Evolutionary conservation across 371 early-diverging fungal genomes (phyloP), one percentile per base, ranked within the genome.

Genomic region (Rhizopus delemar): DNA sequence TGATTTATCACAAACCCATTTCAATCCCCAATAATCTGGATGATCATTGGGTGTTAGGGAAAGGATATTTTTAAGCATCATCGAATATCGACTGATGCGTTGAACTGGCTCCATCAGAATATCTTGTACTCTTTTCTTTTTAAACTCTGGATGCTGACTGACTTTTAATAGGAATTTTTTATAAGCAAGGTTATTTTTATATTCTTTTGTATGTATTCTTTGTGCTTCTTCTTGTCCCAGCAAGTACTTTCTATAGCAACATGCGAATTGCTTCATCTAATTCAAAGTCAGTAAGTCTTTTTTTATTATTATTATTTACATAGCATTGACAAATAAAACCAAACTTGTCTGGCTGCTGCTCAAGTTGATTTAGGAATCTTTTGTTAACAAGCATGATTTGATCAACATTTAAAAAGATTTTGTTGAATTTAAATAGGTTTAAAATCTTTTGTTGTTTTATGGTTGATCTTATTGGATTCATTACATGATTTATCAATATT

Each of bases 381-480:
- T 71, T 41, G 31, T 73, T 80, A 46, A 57, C 73, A 16, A 46
- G n/a, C 12, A 63, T 41, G 7, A 80, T 70, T 43, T 75, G 70
- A 32, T 75, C 74, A 33, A 80, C 60, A 46, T 80, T 80, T 57
- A 75, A 58, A 43, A 77, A 80, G 15, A 80, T 75, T 31, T 77
- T 71, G 41, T 69, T 61, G 33, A 65, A 69, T 43, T 73, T 67
- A 46, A 67, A 80, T 3, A 63, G 60, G 35, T 80, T 71, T 43
- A 80, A 60, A 46, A 76, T 69, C 31, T 68, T 66, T 41, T 66
- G 58, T 16, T 60, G 63, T 36, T 60, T 57, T 9, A 41, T 61
- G 9, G 22, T 22, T 22, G 60, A 36, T 53, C 49, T 43, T 22
- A 80, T 59, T 2, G 77, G 80, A 8, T 64, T 60, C 0, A 66